Conservation (phyloP, 768 basidiomycete species). For the Daedalea quercina region DNA sequence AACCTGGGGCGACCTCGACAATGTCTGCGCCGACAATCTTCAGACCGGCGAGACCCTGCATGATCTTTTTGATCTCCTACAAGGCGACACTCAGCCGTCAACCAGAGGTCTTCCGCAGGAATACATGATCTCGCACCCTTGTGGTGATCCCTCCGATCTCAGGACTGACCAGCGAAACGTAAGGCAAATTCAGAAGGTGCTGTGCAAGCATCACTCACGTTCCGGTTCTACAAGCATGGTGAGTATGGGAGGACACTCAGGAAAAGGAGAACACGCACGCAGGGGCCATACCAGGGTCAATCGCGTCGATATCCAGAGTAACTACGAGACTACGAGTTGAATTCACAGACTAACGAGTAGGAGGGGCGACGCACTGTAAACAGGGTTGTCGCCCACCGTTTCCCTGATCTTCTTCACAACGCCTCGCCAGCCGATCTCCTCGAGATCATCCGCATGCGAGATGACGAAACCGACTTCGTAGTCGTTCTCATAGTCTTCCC, state of each 20-base stretch:
- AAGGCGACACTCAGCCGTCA: constrained; percentile 3
- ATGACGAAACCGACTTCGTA: constrained; percentile 24
- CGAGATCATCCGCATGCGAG: constrained; percentile 27
- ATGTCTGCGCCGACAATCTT: constrained; percentile 32
- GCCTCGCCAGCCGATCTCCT: constrained; percentile 25
- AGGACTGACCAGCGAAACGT: constrained; percentile 12
- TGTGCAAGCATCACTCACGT: constrained; percentile 18
- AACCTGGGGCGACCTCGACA: constrained; percentile 21
- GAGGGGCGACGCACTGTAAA: constrained; percentile 16
- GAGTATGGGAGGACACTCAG: background rate
- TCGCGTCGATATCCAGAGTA: constrained; percentile 15
- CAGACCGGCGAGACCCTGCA: constrained; percentile 27
- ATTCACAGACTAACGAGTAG: background rate
- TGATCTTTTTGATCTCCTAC: constrained; percentile 31
- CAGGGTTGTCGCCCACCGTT: constrained; percentile 27
- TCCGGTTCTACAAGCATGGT: constrained; percentile 14
- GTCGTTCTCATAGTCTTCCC: constrained; percentile 26
- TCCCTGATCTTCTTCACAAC: constrained; percentile 26
- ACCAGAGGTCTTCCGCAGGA: background rate
- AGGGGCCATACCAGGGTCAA: constrained; percentile 17
- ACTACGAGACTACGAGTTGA: constrained; percentile 3
- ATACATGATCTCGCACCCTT: constrained; percentile 11
- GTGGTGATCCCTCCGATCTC: constrained; percentile 30
- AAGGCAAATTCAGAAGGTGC: background rate
- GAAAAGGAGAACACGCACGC: constrained; percentile 5